Conservation (phyloP, 768 basidiomycete genomes). For the Suillus sp. region DNA sequence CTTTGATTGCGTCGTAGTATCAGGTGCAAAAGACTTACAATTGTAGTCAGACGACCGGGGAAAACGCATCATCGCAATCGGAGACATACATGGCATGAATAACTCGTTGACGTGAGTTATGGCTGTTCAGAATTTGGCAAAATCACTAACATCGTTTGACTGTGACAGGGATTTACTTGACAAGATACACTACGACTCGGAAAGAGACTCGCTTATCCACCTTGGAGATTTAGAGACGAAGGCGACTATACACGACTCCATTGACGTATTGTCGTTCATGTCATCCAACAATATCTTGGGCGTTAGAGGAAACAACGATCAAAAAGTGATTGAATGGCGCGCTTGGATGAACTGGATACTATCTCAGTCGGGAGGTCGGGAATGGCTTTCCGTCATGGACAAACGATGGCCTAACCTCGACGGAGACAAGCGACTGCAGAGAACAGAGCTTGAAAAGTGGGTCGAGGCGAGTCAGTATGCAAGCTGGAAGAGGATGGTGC, state of each 20-base stretch:
- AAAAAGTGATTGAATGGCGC: conserved; percentile 87
- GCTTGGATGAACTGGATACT: conserved; percentile 83
- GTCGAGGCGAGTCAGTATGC: conserved; percentile 33
- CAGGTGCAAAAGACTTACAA: background rate
- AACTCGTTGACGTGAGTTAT: conserved; percentile 61
- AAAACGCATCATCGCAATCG: conserved; percentile 72
- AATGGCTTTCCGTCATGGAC: conserved; percentile 59
- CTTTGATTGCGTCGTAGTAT: conserved; percentile 7
- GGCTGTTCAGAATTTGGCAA: background rate
- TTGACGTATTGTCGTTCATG: conserved; percentile 69
- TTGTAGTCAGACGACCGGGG: conserved; percentile 45
- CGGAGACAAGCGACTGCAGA: conserved; percentile 27
- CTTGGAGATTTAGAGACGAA: conserved; percentile 86
- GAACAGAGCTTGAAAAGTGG: conserved; percentile 37
- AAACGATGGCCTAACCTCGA: conserved; percentile 41
- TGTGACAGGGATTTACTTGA: conserved; percentile 58
- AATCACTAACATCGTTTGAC: background rate
- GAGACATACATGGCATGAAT: conserved; percentile 89
- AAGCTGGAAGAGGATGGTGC: conserved; percentile 54
- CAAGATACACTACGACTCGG: conserved; percentile 59
- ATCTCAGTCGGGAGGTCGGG: conserved; percentile 38
- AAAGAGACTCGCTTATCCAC: conserved; percentile 72
- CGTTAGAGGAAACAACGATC: conserved; percentile 95
- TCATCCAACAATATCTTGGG: conserved; percentile 64
- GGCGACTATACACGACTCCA: conserved; percentile 57